Evolutionary conservation across 2,329 filamentous ascomycete genomes (phyloP), one percentile per base, ranked within the genome.

Genomic region (Fusarium sp.): DNA sequence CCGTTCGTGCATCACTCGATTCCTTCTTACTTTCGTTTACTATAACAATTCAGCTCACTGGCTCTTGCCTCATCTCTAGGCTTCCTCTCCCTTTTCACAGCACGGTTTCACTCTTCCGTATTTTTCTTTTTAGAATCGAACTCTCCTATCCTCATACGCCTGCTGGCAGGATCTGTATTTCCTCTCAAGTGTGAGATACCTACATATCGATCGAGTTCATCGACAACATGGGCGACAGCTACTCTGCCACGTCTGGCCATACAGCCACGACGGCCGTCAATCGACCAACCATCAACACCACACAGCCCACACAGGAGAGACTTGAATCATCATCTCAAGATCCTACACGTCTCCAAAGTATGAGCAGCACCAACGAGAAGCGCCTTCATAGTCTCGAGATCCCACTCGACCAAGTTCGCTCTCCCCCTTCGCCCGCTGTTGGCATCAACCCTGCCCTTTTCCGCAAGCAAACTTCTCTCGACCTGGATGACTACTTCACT

Each of bases 401-500:
- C 21, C 75, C 75, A 20, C 34, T 76, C 66, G 51, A 81, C 68
- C 63, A 75, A 18, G 61, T 75, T 59, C 70, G 72, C 56, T 80
- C 78, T 12, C 79, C 78, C 28, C 72, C 73, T 18, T 75, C 75
- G 0, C 77, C 78, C 34, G 69, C 70, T n/a, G 55, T 76, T 7
- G 66, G 59, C 45, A 64, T 74, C 49, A 70, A 79, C 34, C 74
- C 74, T 11, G 71, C 75, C 42, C 68, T 75, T 37, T 80, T 79
- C 63, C 76, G 74, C 40, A 76, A 76, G 42, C 79, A 77, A 30
- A 77, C 75, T 18, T 79, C 79, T 16, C 77, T 85, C 64, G 85
- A 88, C 34, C 69, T 90, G 49, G 87, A 89, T 63, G 87, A 89
- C 68, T 90, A 90, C 77, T 90, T 90, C 75, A 86, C 77, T 50